A percentile compares a stretch with the other conserved stretches of the same genome.
These are phyloP conservation scores for Botryotinia calthae DNA, from an alignment of 2,329 filamentous ascomycete genomes.

Conservation along the genomic window DNA sequence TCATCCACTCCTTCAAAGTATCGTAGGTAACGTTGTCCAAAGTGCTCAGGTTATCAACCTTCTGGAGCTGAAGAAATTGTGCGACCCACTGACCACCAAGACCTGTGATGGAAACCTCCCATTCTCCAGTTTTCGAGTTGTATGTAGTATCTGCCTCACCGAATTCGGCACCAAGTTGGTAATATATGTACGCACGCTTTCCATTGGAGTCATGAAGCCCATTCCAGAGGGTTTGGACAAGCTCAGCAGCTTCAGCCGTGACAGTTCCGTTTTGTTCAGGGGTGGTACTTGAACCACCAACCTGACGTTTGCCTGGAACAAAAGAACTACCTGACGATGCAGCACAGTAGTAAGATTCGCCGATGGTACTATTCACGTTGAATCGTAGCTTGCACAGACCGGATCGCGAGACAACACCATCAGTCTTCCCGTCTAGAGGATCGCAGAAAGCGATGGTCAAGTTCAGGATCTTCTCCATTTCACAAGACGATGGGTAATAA, in stretches of 20 bases:
- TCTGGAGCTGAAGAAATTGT: not conserved
- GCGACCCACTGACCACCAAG: not conserved
- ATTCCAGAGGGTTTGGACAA: not conserved
- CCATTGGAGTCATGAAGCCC: not conserved
- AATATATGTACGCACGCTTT: not conserved
- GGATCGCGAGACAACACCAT: not conserved
- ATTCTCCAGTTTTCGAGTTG: not conserved
- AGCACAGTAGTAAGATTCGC: not conserved
- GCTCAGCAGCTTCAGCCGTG: not conserved
- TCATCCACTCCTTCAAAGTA: not conserved
- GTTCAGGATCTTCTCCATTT: not conserved
- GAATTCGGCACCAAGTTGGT: not conserved
- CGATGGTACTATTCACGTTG: not conserved
- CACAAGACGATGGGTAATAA: not conserved
- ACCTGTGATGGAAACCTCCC: not conserved
- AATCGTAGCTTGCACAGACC: not conserved
- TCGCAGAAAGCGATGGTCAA: not conserved
- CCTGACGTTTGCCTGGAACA: not conserved
- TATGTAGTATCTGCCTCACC: not conserved
- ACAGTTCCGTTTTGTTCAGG: not conserved
- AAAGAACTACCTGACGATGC: not conserved
- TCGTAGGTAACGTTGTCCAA: not conserved
- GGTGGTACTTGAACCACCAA: not conserved
- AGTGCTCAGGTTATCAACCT: not conserved
- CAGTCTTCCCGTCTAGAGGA: not conserved